Evolutionary conservation across 345 rosid genomes (phyloP).

Genomic region (Lagerstroemia speciosa): DNA sequence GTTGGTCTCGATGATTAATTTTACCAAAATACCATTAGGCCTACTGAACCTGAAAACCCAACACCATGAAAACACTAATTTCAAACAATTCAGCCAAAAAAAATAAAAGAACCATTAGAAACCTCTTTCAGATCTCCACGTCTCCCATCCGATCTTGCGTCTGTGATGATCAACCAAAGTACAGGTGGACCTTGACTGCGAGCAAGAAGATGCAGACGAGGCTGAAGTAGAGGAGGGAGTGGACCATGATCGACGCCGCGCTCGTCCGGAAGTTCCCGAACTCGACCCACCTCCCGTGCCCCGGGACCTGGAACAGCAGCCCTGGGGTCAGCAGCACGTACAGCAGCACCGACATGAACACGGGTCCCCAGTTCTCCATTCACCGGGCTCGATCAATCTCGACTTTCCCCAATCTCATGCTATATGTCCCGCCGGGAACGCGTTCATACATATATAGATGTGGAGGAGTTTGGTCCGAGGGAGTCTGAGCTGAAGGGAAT

Average conservation of each 20-base stretch:
- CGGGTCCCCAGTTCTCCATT: conserved; percentile 57
- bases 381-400: neutral
- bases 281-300: conserved; percentile 32
- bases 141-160: too few species aligned
- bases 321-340: conserved; percentile 47
- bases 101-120: too few species aligned
- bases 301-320: conserved; percentile 48
- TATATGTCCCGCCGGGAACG: neutral
- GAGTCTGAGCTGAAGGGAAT: conserved; percentile 7
- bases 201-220: conserved; percentile 45
- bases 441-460: neutral
- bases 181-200: conserved; percentile 39
- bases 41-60: too few species aligned
- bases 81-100: too few species aligned
- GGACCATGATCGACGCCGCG: conserved; percentile 40
- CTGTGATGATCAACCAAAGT: conserved; percentile 29
- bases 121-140: too few species aligned
- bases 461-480: neutral
- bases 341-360: conserved; percentile 42
- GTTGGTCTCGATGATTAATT: too few species aligned
- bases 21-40: too few species aligned
- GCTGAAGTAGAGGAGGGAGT: conserved; percentile 45
- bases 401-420: neutral
- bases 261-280: conserved; percentile 52
- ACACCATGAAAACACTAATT: too few species aligned